Base-by-base conservation (phyloP, 2,329 filamentous ascomycete genomes). In the Trichoderma sp. region DNA sequence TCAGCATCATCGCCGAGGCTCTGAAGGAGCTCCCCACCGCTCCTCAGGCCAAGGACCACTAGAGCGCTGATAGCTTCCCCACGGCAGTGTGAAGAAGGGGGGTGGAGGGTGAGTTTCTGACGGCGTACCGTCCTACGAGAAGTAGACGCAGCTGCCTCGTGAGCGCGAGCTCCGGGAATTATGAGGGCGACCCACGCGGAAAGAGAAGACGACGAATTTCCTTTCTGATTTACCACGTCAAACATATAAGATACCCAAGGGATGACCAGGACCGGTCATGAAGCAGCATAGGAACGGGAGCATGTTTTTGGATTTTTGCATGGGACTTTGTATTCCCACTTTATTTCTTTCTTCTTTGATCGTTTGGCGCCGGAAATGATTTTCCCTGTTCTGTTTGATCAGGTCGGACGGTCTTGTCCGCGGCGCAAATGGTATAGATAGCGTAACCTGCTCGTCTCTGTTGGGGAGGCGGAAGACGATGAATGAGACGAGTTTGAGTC, bases 1-100 rank as follows among this genome's bases (percentile, higher is more conserved):
- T 98, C 63, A 77, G 77, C 60, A 94, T 95, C 73, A 96, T 99
- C 74, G 84, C 88, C 68, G 88, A 93, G 74, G 89, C 94, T 15
- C 83, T 97, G 73, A 82, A 84, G 70, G 93, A 97, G 78, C 83
- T 99, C 61, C 93, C 93, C 2, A 88, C 72, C 26, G 77, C 75
- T n/a, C 74, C 76, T 68, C 76, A 78, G 70, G 70, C 76, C 47
- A 70, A 74, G 51, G 75, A 72, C 30, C 79, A 80, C 70, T 80
- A 74, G 34, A 56, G 39, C 55, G 28, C 34, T 51, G 26, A 56
- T 26, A 19, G 19, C 51, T 48, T 24, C 43, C 51, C 26, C 51
- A 15, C 34, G 19, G 43, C 48, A 51, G 63, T 44, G 55, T 63
- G 64, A 14, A 39, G 26, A 17, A 10, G 15, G 34, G 48, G 5